A percentile compares a stretch with the other conserved stretches of the same genome.
Evolutionary conservation across 306 rosid genomes (phyloP).

Genomic region (Lotus japonicus): DNA sequence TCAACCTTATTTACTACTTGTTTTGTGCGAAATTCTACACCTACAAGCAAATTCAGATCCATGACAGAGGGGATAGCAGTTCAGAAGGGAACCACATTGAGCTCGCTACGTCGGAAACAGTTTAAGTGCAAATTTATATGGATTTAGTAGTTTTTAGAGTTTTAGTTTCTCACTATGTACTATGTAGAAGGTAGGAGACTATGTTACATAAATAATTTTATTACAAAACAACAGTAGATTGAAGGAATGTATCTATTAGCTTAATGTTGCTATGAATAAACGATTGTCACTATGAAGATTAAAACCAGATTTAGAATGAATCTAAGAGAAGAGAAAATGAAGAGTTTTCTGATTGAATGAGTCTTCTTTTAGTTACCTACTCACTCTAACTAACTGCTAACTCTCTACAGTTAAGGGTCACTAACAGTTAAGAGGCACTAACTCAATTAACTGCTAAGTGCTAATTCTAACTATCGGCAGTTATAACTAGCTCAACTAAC

Average conservation of each 20-base stretch:
- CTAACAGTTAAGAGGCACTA: too few species aligned
- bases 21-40: conserved; percentile 62
- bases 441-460: too few species aligned
- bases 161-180: not conserved
- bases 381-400: too few species aligned
- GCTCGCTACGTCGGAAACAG: conserved; percentile 21
- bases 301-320: too few species aligned
- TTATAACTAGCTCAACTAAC: too few species aligned
- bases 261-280: too few species aligned
- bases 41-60: conserved; percentile 59
- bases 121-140: conserved; percentile 10
- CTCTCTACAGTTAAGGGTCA: too few species aligned
- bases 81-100: conserved; percentile 47
- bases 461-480: too few species aligned
- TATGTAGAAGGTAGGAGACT: not conserved
- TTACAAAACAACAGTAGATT: not conserved
- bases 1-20: conserved; percentile 59
- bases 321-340: too few species aligned
- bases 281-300: too few species aligned
- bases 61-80: conserved; percentile 20
- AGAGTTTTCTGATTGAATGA: too few species aligned
- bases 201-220: not conserved
- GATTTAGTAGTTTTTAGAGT: not conserved
- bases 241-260: not conserved
- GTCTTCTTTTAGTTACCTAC: too few species aligned